These are phyloP conservation scores for Acer negundo DNA, from an alignment of 345 rosid species.

Conservation along the genomic window DNA sequence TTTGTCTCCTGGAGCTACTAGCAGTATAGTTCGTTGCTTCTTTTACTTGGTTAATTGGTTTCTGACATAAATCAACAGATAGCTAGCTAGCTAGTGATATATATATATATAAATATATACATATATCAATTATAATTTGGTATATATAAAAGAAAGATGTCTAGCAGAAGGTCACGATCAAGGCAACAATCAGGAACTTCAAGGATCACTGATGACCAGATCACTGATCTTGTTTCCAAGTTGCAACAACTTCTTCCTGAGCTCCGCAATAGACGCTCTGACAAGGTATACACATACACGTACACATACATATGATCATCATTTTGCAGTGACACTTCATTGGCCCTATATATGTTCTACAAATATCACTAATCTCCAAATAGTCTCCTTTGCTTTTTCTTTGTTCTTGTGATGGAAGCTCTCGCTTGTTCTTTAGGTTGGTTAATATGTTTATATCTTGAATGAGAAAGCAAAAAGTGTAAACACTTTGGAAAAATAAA, in stretches of 20 bases:
- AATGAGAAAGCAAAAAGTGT: neutral
- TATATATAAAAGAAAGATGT: slow-evolving; percentile 41
- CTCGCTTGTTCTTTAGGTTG: too few species aligned
- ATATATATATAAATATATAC: too few species aligned
- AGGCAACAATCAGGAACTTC: slow-evolving; percentile 66
- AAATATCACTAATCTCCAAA: neutral
- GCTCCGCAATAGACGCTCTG: slow-evolving; percentile 63
- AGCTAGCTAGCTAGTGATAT: neutral
- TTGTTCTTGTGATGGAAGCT: neutral
- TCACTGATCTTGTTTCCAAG: slow-evolving; percentile 83
- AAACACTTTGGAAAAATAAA: neutral
- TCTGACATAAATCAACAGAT: neutral
- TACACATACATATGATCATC: too few species aligned
- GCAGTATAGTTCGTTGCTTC: neutral
- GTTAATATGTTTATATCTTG: too few species aligned
- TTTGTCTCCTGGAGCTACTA: neutral
- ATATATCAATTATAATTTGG: neutral
- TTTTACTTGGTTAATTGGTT: neutral
- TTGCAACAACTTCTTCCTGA: slow-evolving; percentile 89
- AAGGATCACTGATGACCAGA: slow-evolving; percentile 88
- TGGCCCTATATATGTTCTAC: neutral
- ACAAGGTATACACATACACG: slow-evolving; percentile 43
- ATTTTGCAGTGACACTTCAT: neutral
- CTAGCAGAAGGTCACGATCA: slow-evolving; percentile 80
- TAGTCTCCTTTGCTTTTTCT: neutral